Evolutionary conservation across 2,329 filamentous ascomycete species (phyloP), one percentile per base, ranked within the genome.

Genomic region (Fusarium luffae): DNA sequence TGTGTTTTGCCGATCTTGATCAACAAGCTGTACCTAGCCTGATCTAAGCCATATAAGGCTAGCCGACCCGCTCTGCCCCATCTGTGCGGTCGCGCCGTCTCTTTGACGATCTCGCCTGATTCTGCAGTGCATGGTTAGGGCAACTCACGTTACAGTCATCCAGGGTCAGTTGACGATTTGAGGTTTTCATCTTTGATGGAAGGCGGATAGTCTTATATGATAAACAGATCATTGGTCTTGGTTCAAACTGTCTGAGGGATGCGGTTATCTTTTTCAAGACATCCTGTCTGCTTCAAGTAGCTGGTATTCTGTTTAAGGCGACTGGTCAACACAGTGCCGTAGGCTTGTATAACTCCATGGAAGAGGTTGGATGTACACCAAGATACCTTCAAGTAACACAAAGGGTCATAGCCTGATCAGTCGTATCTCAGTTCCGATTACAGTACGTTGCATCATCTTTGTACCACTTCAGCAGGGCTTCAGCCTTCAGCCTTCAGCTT

Each of bases 31-130:
- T 43, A 49, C 16, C 37, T 21, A 54, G 30, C 37, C 19, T 42
- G 27, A 11, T 7, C 60, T 73, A 74, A 54, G 13, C 70, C 21
- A 49, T 12, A 64, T 61, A 32, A 34, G 34, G 60, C 30, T 74
- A 73, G 56, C 11, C 18, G 8, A 11, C 23, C 66, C 66, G 46
- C 61, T 54, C n/a, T 73, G 70, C 72, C 63, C 72, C 70, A 67
- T 74, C 72, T 71, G 72, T 74, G 70, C 63, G 46, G 63, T 37
- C 63, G 58, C 68, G 63, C 55, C 51, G 59, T 61, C 49, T 64
- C 50, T 68, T 64, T 74, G 66, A 54, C 74, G 72, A 74, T 74
- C 72, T 74, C 58, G 66, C 63, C 67, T 72, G 72, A 63, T 67
- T 70, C 32, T 37, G 34, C 34, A 37, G 55, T 74, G 68, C 68